Conservation (phyloP, 1,139 yeast species). For the Pichia norvegensis region DNA sequence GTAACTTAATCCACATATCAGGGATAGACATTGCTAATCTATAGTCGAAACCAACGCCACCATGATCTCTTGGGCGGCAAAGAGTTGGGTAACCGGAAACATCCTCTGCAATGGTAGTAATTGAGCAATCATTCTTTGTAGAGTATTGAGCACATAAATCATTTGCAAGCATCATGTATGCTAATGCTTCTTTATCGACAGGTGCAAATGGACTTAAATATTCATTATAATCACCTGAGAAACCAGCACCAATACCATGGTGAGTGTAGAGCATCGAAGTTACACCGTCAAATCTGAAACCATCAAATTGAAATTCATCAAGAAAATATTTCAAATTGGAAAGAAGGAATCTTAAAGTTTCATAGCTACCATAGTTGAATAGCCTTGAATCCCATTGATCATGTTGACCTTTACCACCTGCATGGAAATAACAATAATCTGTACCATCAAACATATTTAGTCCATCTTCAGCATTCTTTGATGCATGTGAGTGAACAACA, state of each 20-base stretch:
- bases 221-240: conserved; percentile 89
- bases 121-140: conserved; percentile 30
- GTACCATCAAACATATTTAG: conserved; percentile 91
- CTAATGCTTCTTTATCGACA: conserved; percentile 82
- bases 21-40: conserved; percentile 96
- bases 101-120: conserved; percentile 88
- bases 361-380: conserved; percentile 86
- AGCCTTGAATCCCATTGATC: conserved; percentile 92
- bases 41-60: conserved; percentile 93
- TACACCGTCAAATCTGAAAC: conserved; percentile 95
- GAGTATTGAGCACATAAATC: conserved; percentile 55
- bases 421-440: conserved; percentile 88
- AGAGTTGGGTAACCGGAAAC: conserved; percentile 97
- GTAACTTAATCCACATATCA: conserved; percentile 95
- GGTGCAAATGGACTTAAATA: conserved; percentile 68
- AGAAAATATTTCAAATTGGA: conserved; percentile 82
- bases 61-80: conserved; percentile 61
- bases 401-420: conserved; percentile 79
- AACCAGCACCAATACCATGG: conserved; percentile 82
- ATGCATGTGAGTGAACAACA: conserved; percentile 93
- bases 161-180: conserved; percentile 84
- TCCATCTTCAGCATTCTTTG: conserved; percentile 91
- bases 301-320: conserved; percentile 83
- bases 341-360: conserved; percentile 77
- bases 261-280: conserved; percentile 88